Base-by-base conservation (phyloP, 192 early-diverging fungal species). In the Coemansia sp. region DNA sequence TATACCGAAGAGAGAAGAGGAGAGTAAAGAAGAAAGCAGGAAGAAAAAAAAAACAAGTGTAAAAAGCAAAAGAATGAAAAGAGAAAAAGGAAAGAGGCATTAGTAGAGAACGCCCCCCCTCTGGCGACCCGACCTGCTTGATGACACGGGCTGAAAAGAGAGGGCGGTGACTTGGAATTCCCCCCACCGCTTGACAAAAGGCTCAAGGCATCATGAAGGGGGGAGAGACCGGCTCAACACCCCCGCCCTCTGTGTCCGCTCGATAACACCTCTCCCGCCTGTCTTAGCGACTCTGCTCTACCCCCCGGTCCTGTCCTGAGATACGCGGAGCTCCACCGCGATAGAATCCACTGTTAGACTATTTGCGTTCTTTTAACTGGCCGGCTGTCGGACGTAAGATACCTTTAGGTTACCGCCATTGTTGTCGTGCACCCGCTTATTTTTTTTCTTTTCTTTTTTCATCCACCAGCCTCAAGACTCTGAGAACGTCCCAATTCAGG, bases 71-170 rank as follows among this genome's bases (percentile, higher is more conserved):
- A 53, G 2, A 67, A 60, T 7, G 53, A 70, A 7, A 76, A 76
- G 34, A 66, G 74, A 44, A 41, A 68, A 2, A 84, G 78, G 34
- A 36, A 39, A 70, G 67, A 51, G 74, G 67, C 65, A 31, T 34
- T 46, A 31, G 20, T 15, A 58, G 24, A 70, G 22, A 27, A 38
- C 34, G 68, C 32, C 29, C 55, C 55, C 29, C 55, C 29, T 58
- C 29, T 58, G 15, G 19, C n/a, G 46, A 50, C 46, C 46, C 46
- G 46, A 50, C 46, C 46, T 36, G 34, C 34, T 50, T 50, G 46
- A 50, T 50, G 46, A 50, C 34, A 36, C 46, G 46, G 46, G 46
- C 46, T 50, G 46, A 50, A 48, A 50, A 50, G 46, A 50, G 46
- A 19, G 19, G 46, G 46, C 22, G 46, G 46, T 50, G 46, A 50